Conservation (phyloP, 169 alveolate genomes). For the Pseudocohnilembus persalinus region DNA sequence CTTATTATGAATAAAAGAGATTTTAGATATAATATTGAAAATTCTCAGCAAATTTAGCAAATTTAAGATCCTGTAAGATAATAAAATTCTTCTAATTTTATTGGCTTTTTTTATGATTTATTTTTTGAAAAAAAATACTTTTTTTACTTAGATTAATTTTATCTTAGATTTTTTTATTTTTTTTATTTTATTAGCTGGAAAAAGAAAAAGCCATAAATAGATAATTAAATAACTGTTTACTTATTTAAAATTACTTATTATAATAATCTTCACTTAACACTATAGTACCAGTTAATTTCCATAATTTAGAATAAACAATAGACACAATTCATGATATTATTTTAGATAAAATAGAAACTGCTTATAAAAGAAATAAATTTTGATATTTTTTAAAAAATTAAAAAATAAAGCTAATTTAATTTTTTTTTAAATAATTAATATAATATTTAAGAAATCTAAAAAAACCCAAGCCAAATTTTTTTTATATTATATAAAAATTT, state of each 20-base stretch:
- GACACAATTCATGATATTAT: conserved; percentile 51
- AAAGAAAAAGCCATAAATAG: too few species aligned
- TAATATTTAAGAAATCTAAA: too few species aligned
- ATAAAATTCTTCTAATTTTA: neutral
- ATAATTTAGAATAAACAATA: conserved; percentile 41
- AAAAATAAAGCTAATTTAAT: too few species aligned
- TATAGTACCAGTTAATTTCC: conserved; percentile 31
- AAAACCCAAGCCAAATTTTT: too few species aligned
- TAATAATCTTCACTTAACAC: neutral
- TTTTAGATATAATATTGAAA: conserved; percentile 38
- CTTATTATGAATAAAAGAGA: conserved; percentile 32
- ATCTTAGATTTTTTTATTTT: too few species aligned
- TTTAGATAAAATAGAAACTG: conserved; percentile 41
- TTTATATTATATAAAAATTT: too few species aligned
- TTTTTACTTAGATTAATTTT: too few species aligned
- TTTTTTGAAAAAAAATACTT: too few species aligned
- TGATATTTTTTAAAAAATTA: neutral
- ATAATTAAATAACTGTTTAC: neutral
- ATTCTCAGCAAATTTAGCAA: conserved; percentile 17
- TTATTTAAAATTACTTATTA: neutral
- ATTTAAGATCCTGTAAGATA: neutral
- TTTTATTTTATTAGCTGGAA: neutral
- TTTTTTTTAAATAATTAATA: too few species aligned
- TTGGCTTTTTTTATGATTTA: neutral
- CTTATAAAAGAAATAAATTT: conserved; percentile 3